Percentiles rank a stretch among this genome's conserved stretches.
These are phyloP conservation scores for Aureobasidium sp. DNA, from an alignment of 2,329 filamentous ascomycete species.

Conservation along the genomic window DNA sequence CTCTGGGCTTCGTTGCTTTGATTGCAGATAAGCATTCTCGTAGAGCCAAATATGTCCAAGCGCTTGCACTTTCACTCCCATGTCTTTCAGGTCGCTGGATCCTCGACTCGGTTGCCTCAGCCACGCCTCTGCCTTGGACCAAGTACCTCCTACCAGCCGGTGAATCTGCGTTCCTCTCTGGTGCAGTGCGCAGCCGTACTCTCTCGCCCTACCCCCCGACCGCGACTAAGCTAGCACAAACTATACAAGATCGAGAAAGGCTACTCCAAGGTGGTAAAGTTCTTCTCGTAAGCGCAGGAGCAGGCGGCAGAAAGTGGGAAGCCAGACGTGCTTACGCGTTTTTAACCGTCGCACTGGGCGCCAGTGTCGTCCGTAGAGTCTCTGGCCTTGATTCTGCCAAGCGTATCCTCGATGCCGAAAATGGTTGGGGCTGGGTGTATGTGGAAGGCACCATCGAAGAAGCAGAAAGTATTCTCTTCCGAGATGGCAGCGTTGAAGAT, in stretches of 20 bases:
- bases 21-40: conserved; percentile 82
- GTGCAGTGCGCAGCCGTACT: conserved; percentile 68
- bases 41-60: conserved; percentile 89
- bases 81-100: conserved; percentile 82
- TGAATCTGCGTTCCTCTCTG: conserved; percentile 66
- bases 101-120: conserved; percentile 58
- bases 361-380: conserved; percentile 58
- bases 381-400: conserved; percentile 60
- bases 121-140: conserved; percentile 62
- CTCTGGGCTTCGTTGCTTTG: conserved; percentile 71
- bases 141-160: conserved; percentile 83
- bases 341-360: conserved; percentile 70
- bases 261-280: conserved; percentile 22
- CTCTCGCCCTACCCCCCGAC: conserved; percentile 56
- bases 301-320: conserved; percentile 46
- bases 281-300: conserved; percentile 42
- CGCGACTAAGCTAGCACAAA: conserved; percentile 48
- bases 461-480: conserved; percentile 47
- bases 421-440: conserved; percentile 62
- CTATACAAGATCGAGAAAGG: conserved; percentile 43
- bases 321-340: conserved; percentile 70
- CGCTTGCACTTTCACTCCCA: conserved; percentile 79
- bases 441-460: conserved; percentile 59
- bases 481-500: conserved; percentile 14
- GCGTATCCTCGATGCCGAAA: conserved; percentile 49